Conservation (phyloP, 1,284 basidiomycete genomes). For the Waitea zeae region DNA sequence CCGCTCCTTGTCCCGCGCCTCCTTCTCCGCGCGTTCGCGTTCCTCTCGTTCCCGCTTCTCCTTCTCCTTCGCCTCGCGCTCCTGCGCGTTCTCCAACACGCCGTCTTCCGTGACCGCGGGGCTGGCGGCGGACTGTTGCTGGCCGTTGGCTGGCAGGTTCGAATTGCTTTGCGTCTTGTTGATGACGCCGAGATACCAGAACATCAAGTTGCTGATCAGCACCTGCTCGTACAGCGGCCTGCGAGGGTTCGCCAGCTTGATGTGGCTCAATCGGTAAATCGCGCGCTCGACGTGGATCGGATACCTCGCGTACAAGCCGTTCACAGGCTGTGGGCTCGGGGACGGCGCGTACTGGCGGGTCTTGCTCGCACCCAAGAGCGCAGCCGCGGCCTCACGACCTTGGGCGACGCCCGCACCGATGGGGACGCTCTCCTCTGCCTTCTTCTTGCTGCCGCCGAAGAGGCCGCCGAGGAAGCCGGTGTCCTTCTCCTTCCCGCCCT, state of each 20-base stretch:
- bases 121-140: constrained; percentile 2
- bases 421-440: constrained; percentile 43
- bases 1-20: constrained; percentile 24
- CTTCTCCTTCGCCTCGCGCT: constrained; percentile 27
- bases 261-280: constrained; percentile 93
- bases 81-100: constrained; percentile 21
- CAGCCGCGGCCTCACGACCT: constrained; percentile 72
- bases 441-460: constrained; percentile 72
- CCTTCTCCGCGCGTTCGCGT: constrained; percentile 12
- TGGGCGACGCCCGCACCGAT: constrained; percentile 30
- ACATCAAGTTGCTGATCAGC: constrained; percentile 97
- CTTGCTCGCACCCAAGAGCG: constrained; percentile 68
- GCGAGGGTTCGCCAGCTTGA: constrained; percentile 95
- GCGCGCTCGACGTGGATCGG: constrained; percentile 97
- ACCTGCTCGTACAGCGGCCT: constrained; percentile 97
- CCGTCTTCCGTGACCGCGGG: constrained; percentile 2
- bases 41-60: constrained; percentile 26
- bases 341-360: constrained; percentile 46
- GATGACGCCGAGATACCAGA: constrained; percentile 98
- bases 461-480: constrained; percentile 76
- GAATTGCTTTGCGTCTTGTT: constrained; percentile 53
- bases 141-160: constrained; percentile 12
- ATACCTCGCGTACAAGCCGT: constrained; percentile 67
- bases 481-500: constrained; percentile 51
- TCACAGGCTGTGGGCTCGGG: constrained; percentile 42